Evolutionary conservation across 768 basidiomycete species (phyloP), one percentile per base, ranked within the genome.

Genomic region (Agrocybe chaxingu): DNA sequence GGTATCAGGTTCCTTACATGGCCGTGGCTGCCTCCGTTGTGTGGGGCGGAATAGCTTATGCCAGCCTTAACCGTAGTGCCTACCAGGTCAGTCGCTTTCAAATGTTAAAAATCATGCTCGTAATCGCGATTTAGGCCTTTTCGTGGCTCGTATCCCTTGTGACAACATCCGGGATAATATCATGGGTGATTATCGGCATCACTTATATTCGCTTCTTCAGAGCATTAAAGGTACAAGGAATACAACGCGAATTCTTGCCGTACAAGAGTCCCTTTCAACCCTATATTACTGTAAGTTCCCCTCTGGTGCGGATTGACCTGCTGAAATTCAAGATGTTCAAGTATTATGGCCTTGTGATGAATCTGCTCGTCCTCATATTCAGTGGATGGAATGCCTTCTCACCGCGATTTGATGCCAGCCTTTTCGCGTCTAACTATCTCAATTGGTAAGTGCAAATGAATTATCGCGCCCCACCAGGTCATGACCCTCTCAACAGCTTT

Each of bases 251-350:
- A 36, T 48, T 42, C n/a, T 56, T 71, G 6, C 67, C 70, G 7
- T 69, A 70, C 60, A 63, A 66, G 58, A 74, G 70, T 32, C 77
- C 79, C 10, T 72, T 73, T 51, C 76, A 75, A 54, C 76, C 77
- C 8, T 77, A 69, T 52, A 68, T 76, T 13, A 70, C 76, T 8
- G 65, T 63, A 48, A 40, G 62, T 55, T 42, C 11, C 45, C 16
- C 46, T 37, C 7, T 34, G 1, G 16, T 48, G 7, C 19, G 7
- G 8, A 24, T 6, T 35, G 33, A 13, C 29, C n/a, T 8, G 39
- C 18, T 44, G 24, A 43, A 19, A 12, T 7, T 39, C n/a, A 36
- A 7, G 48, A 45, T 18, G 24, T 12, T 18, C 32, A 32, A 67
- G 64, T 67, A 62, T 42, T 67, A 62, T 45, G 62, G 61, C 24